Percentiles rank a stretch among this genome's conserved stretches.
Evolutionary conservation across 257 asterid species (phyloP).

Genomic region (Penstemon davidsonii): DNA sequence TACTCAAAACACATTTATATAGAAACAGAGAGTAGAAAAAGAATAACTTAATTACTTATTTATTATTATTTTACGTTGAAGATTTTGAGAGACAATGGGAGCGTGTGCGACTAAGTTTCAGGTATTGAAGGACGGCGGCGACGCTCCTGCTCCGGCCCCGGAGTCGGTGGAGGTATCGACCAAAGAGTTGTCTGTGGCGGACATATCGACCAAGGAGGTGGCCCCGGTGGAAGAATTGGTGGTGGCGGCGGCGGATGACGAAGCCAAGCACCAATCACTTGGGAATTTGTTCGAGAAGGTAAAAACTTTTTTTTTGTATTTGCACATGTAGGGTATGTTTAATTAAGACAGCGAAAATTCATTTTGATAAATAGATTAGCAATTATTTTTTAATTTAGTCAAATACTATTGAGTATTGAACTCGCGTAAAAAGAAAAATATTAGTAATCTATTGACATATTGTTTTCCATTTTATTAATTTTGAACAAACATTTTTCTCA

Average conservation of each 20-base stretch:
- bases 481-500: not conserved
- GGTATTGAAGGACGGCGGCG: slow-evolving; percentile 37
- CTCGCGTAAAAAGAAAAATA: too few species aligned
- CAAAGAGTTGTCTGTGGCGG: too few species aligned
- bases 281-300: slow-evolving; percentile 52
- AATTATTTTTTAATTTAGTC: too few species aligned
- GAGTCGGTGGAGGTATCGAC: slow-evolving; percentile 33
- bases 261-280: slow-evolving; percentile 45
- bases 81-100: slow-evolving; percentile 42
- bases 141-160: slow-evolving; percentile 35
- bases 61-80: not conserved
- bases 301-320: not conserved
- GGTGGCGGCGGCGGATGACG: slow-evolving; percentile 36
- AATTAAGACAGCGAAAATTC: too few species aligned
- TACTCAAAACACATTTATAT: slow-evolving; percentile 8
- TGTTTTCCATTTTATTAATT: too few species aligned
- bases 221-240: slow-evolving; percentile 27
- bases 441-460: too few species aligned
- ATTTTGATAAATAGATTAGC: too few species aligned
- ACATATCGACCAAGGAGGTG: slow-evolving; percentile 17
- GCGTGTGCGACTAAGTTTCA: slow-evolving; percentile 62
- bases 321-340: too few species aligned
- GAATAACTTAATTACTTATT: not conserved
- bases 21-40: not conserved
- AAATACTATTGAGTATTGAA: too few species aligned